phyloP scores from a whole-genome alignment of 768 basidiomycete species.

The Amyloporia xantha region DNA sequence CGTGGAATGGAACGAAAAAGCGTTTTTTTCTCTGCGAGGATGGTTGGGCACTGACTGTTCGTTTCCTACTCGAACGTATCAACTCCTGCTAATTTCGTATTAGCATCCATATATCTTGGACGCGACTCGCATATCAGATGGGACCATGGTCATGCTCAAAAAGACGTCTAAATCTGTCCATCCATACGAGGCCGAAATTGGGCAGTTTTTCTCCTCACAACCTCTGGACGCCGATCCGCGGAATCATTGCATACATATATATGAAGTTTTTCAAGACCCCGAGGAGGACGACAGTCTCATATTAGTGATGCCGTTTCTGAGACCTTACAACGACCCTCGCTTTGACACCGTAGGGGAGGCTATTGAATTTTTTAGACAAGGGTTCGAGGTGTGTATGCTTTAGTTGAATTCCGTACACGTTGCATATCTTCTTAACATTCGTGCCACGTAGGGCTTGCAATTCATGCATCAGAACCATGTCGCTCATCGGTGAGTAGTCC shows the following conservation, averaged over 20 bases:
- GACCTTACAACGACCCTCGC: constrained; percentile 14
- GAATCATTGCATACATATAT: constrained; percentile 18
- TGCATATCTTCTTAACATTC: too few relatives aligned
- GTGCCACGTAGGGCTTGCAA: constrained; percentile 27
- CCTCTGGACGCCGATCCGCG: constrained; percentile 10
- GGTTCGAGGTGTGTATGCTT: constrained; percentile 19
- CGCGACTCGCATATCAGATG: constrained; percentile 13
- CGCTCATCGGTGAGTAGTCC: constrained; percentile 28
- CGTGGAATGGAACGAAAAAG: constrained; percentile 7
- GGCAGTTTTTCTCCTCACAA: constrained; percentile 7
- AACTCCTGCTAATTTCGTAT: constrained; percentile 6
- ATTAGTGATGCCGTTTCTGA: constrained; percentile 20
- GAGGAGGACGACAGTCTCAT: constrained; percentile 6
- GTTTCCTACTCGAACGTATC: too few relatives aligned
- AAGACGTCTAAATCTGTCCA: constrained; percentile 4
- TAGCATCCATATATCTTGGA: constrained; percentile 8
- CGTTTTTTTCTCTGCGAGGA: constrained; percentile 1
- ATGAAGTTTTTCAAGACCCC: constrained; percentile 16
- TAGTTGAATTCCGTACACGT: constrained; percentile 19
- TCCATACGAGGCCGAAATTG: constrained; percentile 9
- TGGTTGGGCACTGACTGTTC: background rate
- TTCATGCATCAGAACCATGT: constrained; percentile 33
- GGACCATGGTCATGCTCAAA: constrained; percentile 16
- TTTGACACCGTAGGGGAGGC: constrained; percentile 22
- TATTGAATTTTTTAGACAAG: constrained; percentile 21